phyloP scores from a whole-genome alignment of 177 flowering plant genomes.

The Tripterygium wilfordii region DNA sequence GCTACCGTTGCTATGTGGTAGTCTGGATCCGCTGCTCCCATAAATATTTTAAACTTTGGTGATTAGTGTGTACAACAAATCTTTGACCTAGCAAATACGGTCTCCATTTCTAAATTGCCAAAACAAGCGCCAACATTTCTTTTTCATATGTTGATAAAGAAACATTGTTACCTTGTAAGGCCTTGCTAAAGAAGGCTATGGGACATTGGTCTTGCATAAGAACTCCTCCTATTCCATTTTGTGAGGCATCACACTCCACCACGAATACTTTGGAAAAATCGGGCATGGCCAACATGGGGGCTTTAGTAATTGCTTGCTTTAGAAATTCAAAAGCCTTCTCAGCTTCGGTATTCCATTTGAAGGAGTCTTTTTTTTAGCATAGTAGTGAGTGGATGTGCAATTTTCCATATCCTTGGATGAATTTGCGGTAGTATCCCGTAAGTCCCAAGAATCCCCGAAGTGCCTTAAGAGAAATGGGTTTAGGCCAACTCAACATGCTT shows the following conservation, averaged over 20 bases:
- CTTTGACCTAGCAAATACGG: constrained; percentile 3
- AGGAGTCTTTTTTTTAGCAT: not conserved
- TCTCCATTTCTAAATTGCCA: constrained; percentile 3
- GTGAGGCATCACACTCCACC: constrained; percentile 6
- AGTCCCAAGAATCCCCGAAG: not conserved
- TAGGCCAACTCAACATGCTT: constrained; percentile 1
- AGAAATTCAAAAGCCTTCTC: not conserved
- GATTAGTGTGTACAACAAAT: constrained; percentile 5
- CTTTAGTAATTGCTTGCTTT: not conserved
- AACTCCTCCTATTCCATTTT: not conserved
- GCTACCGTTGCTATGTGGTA: constrained; percentile 6
- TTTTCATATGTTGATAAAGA: constrained; percentile 6
- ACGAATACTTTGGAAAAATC: not conserved
- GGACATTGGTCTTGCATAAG: constrained; percentile 1
- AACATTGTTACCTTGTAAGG: not conserved
- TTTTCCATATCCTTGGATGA: constrained; percentile 3
- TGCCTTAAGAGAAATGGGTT: not conserved
- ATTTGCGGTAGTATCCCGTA: constrained; percentile 1
- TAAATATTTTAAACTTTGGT: constrained; percentile 4
- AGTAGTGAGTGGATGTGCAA: constrained; percentile 1
- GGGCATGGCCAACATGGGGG: constrained; percentile 2
- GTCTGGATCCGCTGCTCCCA: not conserved
- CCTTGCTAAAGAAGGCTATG: constrained; percentile 2
- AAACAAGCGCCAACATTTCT: constrained; percentile 3
- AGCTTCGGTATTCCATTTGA: not conserved